Evolutionary conservation across 1,284 basidiomycete species (phyloP).

Genomic region (Ceratobasidium sp.): DNA sequence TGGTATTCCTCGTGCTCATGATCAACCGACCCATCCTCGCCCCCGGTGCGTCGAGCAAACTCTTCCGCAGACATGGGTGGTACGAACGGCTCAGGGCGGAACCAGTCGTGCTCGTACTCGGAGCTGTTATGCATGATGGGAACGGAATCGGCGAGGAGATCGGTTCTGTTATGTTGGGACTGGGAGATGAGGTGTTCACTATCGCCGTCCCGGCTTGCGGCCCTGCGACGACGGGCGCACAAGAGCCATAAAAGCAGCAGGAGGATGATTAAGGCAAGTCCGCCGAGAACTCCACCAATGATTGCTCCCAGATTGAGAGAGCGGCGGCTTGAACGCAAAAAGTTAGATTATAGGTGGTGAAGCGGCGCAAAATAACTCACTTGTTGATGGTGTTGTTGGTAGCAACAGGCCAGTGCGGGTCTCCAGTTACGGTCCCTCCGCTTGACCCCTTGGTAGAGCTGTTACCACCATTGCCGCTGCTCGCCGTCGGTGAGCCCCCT

Average conservation of each 20-base stretch:
- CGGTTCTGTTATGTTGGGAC: conserved; percentile 19
- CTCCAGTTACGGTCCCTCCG: conserved; percentile 34
- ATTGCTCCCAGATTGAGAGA: conserved; percentile 71
- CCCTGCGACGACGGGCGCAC: conserved; percentile 64
- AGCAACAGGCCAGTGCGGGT: conserved; percentile 4
- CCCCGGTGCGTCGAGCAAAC: conserved; percentile 32
- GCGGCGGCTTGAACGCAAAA: conserved; percentile 6
- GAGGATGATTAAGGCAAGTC: conserved; percentile 63
- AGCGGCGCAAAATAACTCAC: conserved; percentile 17
- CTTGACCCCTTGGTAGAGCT: conserved; percentile 18
- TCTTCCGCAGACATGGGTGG: conserved; percentile 32
- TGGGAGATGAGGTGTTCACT: conserved; percentile 17
- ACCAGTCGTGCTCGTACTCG: conserved; percentile 16
- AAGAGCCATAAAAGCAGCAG: conserved; percentile 64
- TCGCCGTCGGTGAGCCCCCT: neutral
- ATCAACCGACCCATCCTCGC: neutral
- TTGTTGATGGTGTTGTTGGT: neutral
- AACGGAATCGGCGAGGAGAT: conserved; percentile 27
- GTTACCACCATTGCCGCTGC: neutral
- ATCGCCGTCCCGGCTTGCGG: conserved; percentile 47
- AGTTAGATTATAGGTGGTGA: neutral
- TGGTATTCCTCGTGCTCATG: conserved; percentile 1
- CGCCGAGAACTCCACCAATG: conserved; percentile 77
- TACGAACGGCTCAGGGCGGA: conserved; percentile 30
- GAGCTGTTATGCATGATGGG: conserved; percentile 15